Conservation (phyloP, 169 alveolate genomes). For the Babesia sp. region DNA sequence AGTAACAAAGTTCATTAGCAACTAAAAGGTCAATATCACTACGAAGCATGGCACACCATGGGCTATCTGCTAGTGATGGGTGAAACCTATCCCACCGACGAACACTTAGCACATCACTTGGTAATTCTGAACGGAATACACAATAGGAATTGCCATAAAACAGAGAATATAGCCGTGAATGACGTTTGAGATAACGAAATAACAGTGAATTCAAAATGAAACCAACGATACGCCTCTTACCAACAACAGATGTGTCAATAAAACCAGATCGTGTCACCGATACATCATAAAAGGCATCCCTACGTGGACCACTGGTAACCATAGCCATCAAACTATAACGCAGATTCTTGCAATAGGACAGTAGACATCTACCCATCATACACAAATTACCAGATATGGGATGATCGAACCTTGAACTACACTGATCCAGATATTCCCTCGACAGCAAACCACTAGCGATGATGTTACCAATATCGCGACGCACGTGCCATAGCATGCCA, state of each 20-base stretch:
- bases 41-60: not conserved
- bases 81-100: not conserved
- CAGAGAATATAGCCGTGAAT: not conserved
- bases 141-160: not conserved
- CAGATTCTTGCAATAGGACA: conserved; percentile 22
- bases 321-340: not conserved
- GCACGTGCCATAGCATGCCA: conserved; percentile 15
- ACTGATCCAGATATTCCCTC: conserved; percentile 15
- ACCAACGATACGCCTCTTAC: not conserved
- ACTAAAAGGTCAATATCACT: not conserved
- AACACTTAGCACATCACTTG: not conserved
- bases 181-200: conserved; percentile 3
- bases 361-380: conserved; percentile 16
- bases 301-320: not conserved
- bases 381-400: conserved; percentile 10
- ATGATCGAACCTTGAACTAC: conserved; percentile 3
- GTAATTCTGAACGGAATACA: not conserved
- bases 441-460: conserved; percentile 32
- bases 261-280: not conserved
- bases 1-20: not conserved
- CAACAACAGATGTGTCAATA: not conserved
- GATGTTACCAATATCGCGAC: conserved; percentile 49
- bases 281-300: not conserved
- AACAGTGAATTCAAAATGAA: not conserved
- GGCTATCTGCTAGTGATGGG: not conserved